A percentile compares a stretch with the other conserved stretches of the same genome.
Conservation (phyloP, 2,329 filamentous ascomycete genomes). For the Fusarium coicis region DNA sequence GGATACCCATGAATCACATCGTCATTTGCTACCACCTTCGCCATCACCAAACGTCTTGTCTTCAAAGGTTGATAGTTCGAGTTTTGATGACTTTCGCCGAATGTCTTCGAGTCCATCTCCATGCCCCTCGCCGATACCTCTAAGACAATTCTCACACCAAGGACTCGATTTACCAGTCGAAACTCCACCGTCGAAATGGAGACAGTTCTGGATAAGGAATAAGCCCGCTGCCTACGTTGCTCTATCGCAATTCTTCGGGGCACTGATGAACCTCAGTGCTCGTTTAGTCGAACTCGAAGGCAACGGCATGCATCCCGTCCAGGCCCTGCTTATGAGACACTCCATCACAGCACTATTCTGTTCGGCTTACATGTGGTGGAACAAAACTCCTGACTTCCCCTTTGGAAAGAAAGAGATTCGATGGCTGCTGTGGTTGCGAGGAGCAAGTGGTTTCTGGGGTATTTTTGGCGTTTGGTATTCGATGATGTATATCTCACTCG, state of each 20-base stretch:
- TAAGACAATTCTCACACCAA: slow-evolving; percentile 19
- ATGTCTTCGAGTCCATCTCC: slow-evolving; percentile 40
- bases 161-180: slow-evolving; percentile 7
- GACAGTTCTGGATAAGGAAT: slow-evolving; percentile 69
- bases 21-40: slow-evolving; percentile 24
- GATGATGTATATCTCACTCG: slow-evolving; percentile 80
- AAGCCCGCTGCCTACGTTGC: slow-evolving; percentile 80
- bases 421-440: slow-evolving; percentile 73
- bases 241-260: slow-evolving; percentile 81
- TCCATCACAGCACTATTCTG: slow-evolving; percentile 75
- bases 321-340: slow-evolving; percentile 86
- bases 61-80: slow-evolving; percentile 29
- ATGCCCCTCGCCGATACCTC: slow-evolving; percentile 39
- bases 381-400: slow-evolving; percentile 73
- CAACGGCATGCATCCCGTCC: slow-evolving; percentile 81
- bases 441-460: slow-evolving; percentile 78
- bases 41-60: slow-evolving; percentile 16
- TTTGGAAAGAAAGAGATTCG: slow-evolving; percentile 75
- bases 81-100: slow-evolving; percentile 37
- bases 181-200: slow-evolving; percentile 39
- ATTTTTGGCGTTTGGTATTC: slow-evolving; percentile 79
- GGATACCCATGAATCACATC: slow-evolving; percentile 17
- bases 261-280: slow-evolving; percentile 86
- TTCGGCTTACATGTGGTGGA: slow-evolving; percentile 78
- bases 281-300: slow-evolving; percentile 78